Conservation (phyloP, 2,329 filamentous ascomycete species). For the Volutella citrinella region DNA sequence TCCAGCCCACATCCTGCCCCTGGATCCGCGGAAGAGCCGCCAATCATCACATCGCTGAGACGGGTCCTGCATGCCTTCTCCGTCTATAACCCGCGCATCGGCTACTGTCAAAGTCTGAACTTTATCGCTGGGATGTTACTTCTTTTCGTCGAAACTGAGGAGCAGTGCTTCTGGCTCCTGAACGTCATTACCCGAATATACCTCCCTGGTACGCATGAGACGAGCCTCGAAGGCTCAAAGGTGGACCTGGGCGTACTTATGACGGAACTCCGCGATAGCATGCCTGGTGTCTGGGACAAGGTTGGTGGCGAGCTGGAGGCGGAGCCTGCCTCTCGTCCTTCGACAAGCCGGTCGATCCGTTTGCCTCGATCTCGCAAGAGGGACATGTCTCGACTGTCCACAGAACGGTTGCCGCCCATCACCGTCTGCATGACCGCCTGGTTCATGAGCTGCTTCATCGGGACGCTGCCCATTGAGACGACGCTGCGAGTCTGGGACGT, state of each 20-base stretch:
- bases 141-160: slow-evolving; percentile 82
- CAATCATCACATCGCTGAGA: slow-evolving; percentile 77
- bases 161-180: slow-evolving; percentile 88
- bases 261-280: slow-evolving; percentile 76
- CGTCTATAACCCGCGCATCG: slow-evolving; percentile 85
- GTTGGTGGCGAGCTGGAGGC: slow-evolving; percentile 75
- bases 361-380: slow-evolving; percentile 37
- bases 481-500: slow-evolving; percentile 92
- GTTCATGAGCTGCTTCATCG: slow-evolving; percentile 98
- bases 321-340: slow-evolving; percentile 35
- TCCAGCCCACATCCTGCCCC: slow-evolving; percentile 32
- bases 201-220: slow-evolving; percentile 87
- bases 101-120: slow-evolving; percentile 94
- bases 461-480: slow-evolving; percentile 86
- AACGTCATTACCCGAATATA: slow-evolving; percentile 89
- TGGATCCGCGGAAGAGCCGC: slow-evolving; percentile 57
- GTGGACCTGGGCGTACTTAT: slow-evolving; percentile 93
- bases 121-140: slow-evolving; percentile 89
- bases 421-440: slow-evolving; percentile 91
- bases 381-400: slow-evolving; percentile 38
- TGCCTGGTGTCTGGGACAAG: slow-evolving; percentile 83
- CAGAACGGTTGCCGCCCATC: slow-evolving; percentile 74
- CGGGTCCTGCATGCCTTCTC: slow-evolving; percentile 87
- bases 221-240: slow-evolving; percentile 86
- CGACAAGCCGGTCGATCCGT: slow-evolving; percentile 34